Evolutionary conservation across 2,329 filamentous ascomycete genomes (phyloP).

Genomic region (Colletotrichum sp.): DNA sequence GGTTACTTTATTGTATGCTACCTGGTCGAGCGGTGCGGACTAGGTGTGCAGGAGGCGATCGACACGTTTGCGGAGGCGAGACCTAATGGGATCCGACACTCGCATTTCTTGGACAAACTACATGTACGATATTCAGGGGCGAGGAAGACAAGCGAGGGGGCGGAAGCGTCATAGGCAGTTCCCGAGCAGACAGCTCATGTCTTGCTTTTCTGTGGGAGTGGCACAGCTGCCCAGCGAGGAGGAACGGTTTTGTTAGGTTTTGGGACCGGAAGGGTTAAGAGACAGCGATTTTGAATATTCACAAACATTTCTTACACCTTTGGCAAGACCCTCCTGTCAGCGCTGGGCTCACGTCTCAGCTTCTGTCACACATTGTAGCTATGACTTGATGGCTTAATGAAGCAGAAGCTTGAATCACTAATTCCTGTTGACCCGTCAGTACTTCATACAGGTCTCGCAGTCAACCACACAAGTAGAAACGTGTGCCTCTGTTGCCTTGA

Average conservation of each 20-base stretch:
- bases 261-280: not conserved
- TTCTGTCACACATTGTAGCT: not conserved
- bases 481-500: not conserved
- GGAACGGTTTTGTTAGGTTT: not conserved
- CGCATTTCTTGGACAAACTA: slow-evolving; percentile 85
- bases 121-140: slow-evolving; percentile 75
- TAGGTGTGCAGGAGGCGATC: slow-evolving; percentile 76
- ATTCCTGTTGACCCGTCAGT: not conserved
- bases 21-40: slow-evolving; percentile 81
- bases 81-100: slow-evolving; percentile 86
- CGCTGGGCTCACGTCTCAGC: not conserved
- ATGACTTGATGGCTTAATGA: not conserved
- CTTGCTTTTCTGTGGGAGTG: not conserved
- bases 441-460: not conserved
- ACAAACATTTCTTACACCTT: not conserved
- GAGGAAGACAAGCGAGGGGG: not conserved
- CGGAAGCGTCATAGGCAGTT: not conserved
- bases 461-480: not conserved
- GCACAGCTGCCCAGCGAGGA: not conserved
- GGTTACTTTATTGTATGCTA: slow-evolving; percentile 92
- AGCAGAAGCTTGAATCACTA: not conserved
- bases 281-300: not conserved
- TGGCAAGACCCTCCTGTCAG: not conserved
- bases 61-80: slow-evolving; percentile 75
- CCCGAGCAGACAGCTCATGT: too few species aligned